Evolutionary conservation across 495 filamentous ascomycete species (phyloP), one percentile per base, ranked within the genome.

Genomic region (Hyaloscypha bicolor): DNA sequence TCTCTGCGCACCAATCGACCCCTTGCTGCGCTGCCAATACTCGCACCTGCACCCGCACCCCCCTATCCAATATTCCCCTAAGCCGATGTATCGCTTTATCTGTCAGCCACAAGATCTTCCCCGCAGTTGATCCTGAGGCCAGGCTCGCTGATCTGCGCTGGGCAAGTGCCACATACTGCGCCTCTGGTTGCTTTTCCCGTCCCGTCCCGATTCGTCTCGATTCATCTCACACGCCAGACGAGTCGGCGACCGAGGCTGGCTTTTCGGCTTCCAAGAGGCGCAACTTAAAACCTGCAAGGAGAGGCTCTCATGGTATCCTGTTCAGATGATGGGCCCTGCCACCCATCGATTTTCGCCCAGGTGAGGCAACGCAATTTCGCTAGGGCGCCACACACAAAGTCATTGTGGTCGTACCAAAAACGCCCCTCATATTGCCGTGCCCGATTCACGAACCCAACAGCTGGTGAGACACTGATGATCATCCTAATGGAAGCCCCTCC

Each of bases 181-280:
- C 56, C 31, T 60, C 56, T 21, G 29, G 31, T 60, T 35, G n/a
- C 56, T 60, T 35, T 32, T 60, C 11, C 16, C 16, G 3, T 48
- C 42, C 42, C 42, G 8, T 60, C 22, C 29, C 56, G 31, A 21
- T 45, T 61, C 35, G 35, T 61, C 58, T 61, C 58, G 35, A 42
- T 30, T 61, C 32, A 61, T 39, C 58, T 60, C 57, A 37, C 32
- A 30, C 25, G 16, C 25, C 32, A 21, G 32, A 30, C 32, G 11
- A 32, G 19, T 37, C 35, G 32, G 11, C 29, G n/a, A 33, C 57
- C 5, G 31, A 59, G 30, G n/a, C 9, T 37, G 33, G 29, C 33
- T 60, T 37, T 59, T 19, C 21, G 51, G 16, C 19, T 6, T 21
- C 60, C 8, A 19, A 14, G 42, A 16, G 42, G 42, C 42, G 42